phyloP scores from a whole-genome alignment of 305 asterid genomes.

The Ajuga reptans region DNA sequence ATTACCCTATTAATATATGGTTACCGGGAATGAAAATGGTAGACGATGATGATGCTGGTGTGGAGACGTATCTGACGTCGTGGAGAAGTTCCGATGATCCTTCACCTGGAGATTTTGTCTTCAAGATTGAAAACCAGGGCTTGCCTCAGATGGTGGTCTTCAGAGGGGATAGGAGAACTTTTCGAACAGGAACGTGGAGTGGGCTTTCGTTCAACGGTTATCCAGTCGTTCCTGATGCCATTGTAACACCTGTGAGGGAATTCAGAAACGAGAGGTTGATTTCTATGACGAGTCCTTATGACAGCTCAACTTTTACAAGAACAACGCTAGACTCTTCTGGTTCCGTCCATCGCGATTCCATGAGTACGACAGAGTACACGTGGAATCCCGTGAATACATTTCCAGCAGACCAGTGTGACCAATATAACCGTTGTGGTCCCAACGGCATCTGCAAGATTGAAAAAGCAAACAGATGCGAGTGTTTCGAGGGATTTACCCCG shows the following conservation, averaged over 20 bases:
- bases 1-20: conserved; percentile 4
- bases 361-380: conserved; percentile 17
- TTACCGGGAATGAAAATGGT: conserved; percentile 12
- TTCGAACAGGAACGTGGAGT: conserved; percentile 20
- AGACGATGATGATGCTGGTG: conserved; percentile 1
- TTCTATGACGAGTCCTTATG: not conserved
- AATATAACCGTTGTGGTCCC: conserved; percentile 33
- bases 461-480: conserved; percentile 23
- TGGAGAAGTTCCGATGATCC: conserved; percentile 20
- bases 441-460: conserved; percentile 31
- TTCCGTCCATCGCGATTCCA: not conserved
- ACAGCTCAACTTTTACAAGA: conserved; percentile 13
- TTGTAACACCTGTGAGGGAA: not conserved
- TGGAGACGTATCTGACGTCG: not conserved
- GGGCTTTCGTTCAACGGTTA: conserved; percentile 12
- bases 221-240: not conserved
- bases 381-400: conserved; percentile 19
- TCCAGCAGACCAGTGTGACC: conserved; percentile 32
- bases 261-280: conserved; percentile 15
- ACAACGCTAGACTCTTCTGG: conserved; percentile 26
- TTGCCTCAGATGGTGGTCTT: conserved; percentile 9
- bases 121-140: conserved; percentile 18
- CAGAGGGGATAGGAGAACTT: not conserved
- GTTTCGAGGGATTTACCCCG: conserved; percentile 33
- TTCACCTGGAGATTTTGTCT: conserved; percentile 16